A percentile compares a stretch with the other conserved stretches of the same genome.
Conservation (phyloP, 83 land plant species). For the Picea abies region DNA sequence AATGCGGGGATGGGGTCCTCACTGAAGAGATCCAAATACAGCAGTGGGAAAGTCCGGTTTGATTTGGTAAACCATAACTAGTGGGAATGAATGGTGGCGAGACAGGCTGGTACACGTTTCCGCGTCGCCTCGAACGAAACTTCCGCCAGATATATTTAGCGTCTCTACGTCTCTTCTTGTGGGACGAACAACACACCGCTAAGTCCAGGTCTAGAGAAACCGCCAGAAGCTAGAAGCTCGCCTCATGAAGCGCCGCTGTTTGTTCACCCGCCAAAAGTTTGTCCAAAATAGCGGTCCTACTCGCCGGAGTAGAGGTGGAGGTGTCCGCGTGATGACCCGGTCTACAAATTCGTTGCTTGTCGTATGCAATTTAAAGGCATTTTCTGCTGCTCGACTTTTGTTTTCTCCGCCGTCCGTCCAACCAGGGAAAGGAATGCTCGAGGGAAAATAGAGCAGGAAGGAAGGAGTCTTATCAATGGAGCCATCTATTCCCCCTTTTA, state of each 20-base stretch:
- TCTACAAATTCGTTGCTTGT: slow-evolving; percentile 16
- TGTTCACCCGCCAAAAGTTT: background rate
- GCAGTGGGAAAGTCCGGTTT: background rate
- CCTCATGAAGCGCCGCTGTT: background rate
- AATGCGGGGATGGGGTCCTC: background rate
- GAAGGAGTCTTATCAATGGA: too few species aligned
- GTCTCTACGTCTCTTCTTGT: background rate
- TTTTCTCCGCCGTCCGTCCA: background rate
- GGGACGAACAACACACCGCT: too few species aligned
- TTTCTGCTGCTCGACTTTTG: background rate
- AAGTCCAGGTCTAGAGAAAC: too few species aligned
- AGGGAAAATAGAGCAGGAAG: background rate
- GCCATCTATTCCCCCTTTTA: background rate
- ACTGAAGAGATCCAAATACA: background rate
- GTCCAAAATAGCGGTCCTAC: background rate
- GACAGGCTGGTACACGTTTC: slow-evolving; percentile 8
- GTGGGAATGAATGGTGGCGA: background rate
- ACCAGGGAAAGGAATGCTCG: background rate
- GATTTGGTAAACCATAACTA: background rate
- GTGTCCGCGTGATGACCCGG: slow-evolving; percentile 6
- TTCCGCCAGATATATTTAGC: background rate
- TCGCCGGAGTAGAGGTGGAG: background rate
- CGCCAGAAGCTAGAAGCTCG: background rate
- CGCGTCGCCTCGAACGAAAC: background rate
- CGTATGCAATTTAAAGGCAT: background rate